A percentile compares a stretch with the other conserved stretches of the same genome.
phyloP scores from a whole-genome alignment of 2,329 filamentous ascomycete genomes.

The Simplicillium sp. region DNA sequence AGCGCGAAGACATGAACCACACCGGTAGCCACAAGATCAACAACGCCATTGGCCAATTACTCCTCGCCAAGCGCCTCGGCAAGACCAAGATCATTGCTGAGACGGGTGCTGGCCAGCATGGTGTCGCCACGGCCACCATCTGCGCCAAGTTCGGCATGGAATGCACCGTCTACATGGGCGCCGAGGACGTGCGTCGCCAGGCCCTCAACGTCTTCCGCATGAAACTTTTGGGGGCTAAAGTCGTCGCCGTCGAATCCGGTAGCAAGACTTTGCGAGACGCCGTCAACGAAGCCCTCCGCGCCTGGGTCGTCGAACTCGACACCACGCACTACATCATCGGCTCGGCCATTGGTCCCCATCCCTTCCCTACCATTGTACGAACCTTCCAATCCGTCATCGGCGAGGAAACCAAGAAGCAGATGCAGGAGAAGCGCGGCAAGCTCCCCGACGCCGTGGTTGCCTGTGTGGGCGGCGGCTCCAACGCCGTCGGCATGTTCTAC shows the following conservation, averaged over 20 bases:
- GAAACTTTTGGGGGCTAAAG: slow-evolving; percentile 86
- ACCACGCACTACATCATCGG: slow-evolving; percentile 98
- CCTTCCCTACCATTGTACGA: slow-evolving; percentile 93
- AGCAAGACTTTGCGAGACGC: slow-evolving; percentile 75
- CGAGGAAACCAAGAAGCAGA: slow-evolving; percentile 86
- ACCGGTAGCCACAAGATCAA: slow-evolving; percentile 99
- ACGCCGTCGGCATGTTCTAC: slow-evolving; percentile 97
- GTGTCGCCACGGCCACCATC: slow-evolving; percentile 93
- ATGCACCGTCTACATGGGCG: slow-evolving; percentile 97
- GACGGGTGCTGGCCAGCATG: slow-evolving; percentile 94
- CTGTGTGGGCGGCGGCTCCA: slow-evolving; percentile 91
- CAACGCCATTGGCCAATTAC: slow-evolving; percentile 88
- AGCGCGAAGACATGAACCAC: slow-evolving; percentile 95
- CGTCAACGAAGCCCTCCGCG: slow-evolving; percentile 89
- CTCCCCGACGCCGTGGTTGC: slow-evolving; percentile 94
- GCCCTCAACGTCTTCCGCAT: slow-evolving; percentile 98
- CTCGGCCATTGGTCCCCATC: slow-evolving; percentile 93
- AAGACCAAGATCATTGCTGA: slow-evolving; percentile 98
- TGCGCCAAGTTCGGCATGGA: slow-evolving; percentile 98
- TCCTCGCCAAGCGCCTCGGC: slow-evolving; percentile 75
- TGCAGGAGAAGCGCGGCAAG: slow-evolving; percentile 74
- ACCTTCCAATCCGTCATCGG: slow-evolving; percentile 98
- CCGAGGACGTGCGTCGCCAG: slow-evolving; percentile 91
- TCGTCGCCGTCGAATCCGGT: slow-evolving; percentile 87
- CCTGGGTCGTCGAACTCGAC: slow-evolving; percentile 87